Percentiles rank a stretch among this genome's conserved stretches.
phyloP scores from a whole-genome alignment of 2,329 filamentous ascomycete species.

The Teratosphaeria pseudoeucalypti region DNA sequence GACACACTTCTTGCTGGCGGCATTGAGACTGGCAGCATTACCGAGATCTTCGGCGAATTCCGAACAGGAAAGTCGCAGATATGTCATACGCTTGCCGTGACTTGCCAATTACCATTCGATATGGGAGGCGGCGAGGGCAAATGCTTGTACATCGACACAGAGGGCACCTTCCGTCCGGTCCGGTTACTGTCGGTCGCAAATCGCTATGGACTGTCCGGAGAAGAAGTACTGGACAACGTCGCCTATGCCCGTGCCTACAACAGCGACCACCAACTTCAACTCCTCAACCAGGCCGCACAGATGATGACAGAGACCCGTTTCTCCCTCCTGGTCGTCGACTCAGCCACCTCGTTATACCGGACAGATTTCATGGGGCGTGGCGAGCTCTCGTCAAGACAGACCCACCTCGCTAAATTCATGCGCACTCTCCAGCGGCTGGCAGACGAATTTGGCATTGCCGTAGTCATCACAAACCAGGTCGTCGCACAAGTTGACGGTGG shows the following conservation, averaged over 20 bases:
- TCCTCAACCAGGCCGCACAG: constrained; percentile 85
- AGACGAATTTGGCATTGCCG: constrained; percentile 84
- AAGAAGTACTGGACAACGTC: constrained; percentile 96
- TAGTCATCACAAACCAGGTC: constrained; percentile 97
- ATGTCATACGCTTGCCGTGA: constrained; percentile 96
- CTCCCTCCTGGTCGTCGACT: constrained; percentile 90
- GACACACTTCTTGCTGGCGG: constrained; percentile 91
- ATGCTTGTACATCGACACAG: constrained; percentile 96
- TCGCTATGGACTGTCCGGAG: constrained; percentile 84
- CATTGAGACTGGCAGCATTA: constrained; percentile 93
- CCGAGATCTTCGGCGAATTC: constrained; percentile 96
- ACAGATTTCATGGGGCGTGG: constrained; percentile 96
- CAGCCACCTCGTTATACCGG: constrained; percentile 86
- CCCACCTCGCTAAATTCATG: constrained; percentile 81
- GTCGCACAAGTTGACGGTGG: constrained; percentile 97
- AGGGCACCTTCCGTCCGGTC: constrained; percentile 90
- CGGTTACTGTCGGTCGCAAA: constrained; percentile 85
- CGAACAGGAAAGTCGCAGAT: constrained; percentile 97
- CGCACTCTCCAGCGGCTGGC: constrained; percentile 67
- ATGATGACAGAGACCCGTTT: constrained; percentile 99
- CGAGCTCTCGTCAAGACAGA: constrained; percentile 87
- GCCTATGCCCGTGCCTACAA: constrained; percentile 98
- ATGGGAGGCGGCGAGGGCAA: constrained; percentile 99
- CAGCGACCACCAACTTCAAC: constrained; percentile 90
- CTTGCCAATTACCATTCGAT: constrained; percentile 93